Percentiles rank a stretch among this genome's conserved stretches.
Conservation (phyloP, 768 basidiomycete species). For the Auriscalpium vulgare region DNA sequence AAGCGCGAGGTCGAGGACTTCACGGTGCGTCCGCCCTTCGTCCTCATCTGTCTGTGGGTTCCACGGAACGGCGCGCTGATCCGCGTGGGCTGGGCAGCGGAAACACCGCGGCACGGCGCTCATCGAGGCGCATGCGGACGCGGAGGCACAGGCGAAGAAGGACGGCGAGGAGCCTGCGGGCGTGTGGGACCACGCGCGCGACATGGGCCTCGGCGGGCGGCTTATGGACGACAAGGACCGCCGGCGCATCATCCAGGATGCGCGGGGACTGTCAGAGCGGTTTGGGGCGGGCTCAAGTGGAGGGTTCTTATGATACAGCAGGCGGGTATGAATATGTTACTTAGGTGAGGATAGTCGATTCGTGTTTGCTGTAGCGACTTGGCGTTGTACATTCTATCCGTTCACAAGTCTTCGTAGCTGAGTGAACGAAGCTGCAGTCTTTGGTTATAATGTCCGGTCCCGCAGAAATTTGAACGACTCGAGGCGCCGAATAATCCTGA, state of each 20-base stretch:
- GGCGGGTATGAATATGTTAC: too few species aligned
- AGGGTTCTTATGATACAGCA: conserved; percentile 40
- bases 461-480: too few species aligned
- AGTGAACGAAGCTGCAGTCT: too few species aligned
- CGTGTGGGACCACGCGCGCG: conserved; percentile 90
- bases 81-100: conserved; percentile 17
- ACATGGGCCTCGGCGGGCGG: conserved; percentile 82
- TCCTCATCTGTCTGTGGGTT: neutral
- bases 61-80: neutral
- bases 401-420: too few species aligned
- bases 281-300: conserved; percentile 72
- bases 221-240: conserved; percentile 87
- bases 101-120: conserved; percentile 21
- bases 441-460: too few species aligned
- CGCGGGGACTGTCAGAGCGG: conserved; percentile 71
- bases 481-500: too few species aligned
- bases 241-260: conserved; percentile 70
- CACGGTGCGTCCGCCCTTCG: conserved; percentile 40
- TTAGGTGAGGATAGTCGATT: too few species aligned
- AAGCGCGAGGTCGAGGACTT: conserved; percentile 70
- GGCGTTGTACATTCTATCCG: too few species aligned
- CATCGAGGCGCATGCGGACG: conserved; percentile 36
- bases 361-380: too few species aligned
- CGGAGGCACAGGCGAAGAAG: conserved; percentile 30
- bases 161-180: conserved; percentile 46